Evolutionary conservation across 345 rosid genomes (phyloP).

Genomic region (Euclidium syriacum): DNA sequence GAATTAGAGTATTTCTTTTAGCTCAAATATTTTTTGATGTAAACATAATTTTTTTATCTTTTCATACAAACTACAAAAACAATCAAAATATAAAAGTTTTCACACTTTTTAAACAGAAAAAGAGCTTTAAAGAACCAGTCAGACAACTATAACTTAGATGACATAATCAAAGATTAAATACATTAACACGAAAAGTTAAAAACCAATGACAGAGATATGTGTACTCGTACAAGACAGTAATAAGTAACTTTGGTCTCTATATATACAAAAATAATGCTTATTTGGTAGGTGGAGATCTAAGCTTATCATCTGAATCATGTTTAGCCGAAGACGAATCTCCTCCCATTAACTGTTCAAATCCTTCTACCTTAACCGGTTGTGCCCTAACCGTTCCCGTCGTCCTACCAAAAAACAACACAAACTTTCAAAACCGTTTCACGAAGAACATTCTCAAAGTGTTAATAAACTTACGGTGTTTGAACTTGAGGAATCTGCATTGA

Average conservation of each 20-base stretch:
- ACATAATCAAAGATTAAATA: constrained; percentile 19
- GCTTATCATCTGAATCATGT: constrained; percentile 72
- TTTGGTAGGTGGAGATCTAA: constrained; percentile 65
- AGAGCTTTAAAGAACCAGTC: too few species aligned
- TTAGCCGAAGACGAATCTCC: constrained; percentile 71
- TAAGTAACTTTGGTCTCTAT: constrained; percentile 2
- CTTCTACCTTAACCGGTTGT: constrained; percentile 90
- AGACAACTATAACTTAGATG: not conserved
- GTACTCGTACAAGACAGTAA: constrained; percentile 6
- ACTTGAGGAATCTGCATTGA: constrained; percentile 67
- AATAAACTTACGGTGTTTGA: constrained; percentile 86
- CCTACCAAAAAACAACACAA: constrained; percentile 38
- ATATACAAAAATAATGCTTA: constrained; percentile 26
- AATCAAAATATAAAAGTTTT: not conserved
- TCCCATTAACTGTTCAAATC: constrained; percentile 91
- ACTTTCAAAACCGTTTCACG: constrained; percentile 15
- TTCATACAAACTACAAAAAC: not conserved
- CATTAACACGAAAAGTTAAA: not conserved
- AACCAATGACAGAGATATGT: not conserved
- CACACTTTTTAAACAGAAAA: not conserved
- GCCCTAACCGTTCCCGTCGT: constrained; percentile 62
- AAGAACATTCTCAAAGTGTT: too few species aligned
- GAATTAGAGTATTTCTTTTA: not conserved
- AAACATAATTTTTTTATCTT: not conserved
- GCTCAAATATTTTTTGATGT: not conserved